Evolutionary conservation across 2,329 filamentous ascomycete species (phyloP), one percentile per base, ranked within the genome.

Genomic region (Penicillium occitanis): DNA sequence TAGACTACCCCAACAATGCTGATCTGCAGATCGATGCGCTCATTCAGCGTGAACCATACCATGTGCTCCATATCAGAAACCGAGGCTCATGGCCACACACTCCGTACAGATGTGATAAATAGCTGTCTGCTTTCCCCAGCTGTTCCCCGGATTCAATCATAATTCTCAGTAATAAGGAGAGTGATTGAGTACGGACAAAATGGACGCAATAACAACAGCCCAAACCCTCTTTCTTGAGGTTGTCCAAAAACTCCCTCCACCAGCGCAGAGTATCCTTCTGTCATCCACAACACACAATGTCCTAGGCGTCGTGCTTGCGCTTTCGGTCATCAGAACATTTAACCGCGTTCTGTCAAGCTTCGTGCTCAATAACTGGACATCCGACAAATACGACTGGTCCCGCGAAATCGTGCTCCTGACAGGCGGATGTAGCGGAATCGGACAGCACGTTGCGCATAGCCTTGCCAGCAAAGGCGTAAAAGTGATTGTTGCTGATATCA

Each of bases 381-480:
- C 73, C 0, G 76, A 79, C 63, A 77, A 76, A 46, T 77, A 75
- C 71, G 68, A 69, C 17, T 28, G 65, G 59, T 69, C 68, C 5
- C 66, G 70, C 2, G 78, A 79, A 68, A 63, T 79, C 19, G 73
- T 79, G 5, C 70, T 80, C 4, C 10, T 79, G 19, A 77, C 77
- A 0, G 78, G 78, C 7, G 78, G 78, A 6, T 74, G 72, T 67
- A 76, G 75, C 55, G 78, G 77, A 3, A 80, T 80, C 37, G 78
- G 78, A 44, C 77, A 76, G 64, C 73, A 78, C 63, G 71, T 79
- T 63, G 72, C 77, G 70, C 63, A 71, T 5, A 73, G 77, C 51
- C 64, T 80, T 14, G 69, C 74, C 3, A 55, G 66, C 22, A 69
- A 62, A 5, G 74, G 75, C 1, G 69, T 75, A 35, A 74, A 71